Evolutionary conservation across 768 basidiomycete species (phyloP).

Genomic region (Kwoniella mangroviensis): DNA sequence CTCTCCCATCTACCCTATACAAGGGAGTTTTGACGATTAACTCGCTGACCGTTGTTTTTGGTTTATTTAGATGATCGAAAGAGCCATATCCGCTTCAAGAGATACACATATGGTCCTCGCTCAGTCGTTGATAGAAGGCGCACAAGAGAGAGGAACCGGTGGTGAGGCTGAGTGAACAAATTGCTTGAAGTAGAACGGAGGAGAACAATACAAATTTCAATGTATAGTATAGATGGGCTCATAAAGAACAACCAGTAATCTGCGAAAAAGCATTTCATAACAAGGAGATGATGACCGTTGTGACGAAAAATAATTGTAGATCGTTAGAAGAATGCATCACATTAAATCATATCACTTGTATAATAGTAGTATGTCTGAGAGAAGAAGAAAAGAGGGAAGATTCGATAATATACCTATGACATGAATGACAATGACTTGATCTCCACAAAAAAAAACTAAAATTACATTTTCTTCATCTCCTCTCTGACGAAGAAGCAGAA

Average conservation of each 20-base stretch:
- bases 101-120: constrained; percentile 40
- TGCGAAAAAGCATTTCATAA: too few relatives aligned
- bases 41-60: too few relatives aligned
- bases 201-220: too few relatives aligned
- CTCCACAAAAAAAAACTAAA: neutral
- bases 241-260: too few relatives aligned
- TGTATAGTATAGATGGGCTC: too few relatives aligned
- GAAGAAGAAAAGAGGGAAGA: neutral
- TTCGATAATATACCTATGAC: neutral
- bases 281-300: neutral
- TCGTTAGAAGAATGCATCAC: constrained; percentile 2
- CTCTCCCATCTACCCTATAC: neutral
- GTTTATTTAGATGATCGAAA: constrained; percentile 37
- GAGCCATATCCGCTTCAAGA: constrained; percentile 24
- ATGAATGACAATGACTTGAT: neutral
- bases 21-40: too few relatives aligned
- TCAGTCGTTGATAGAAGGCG: constrained; percentile 35
- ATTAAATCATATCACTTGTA: constrained; percentile 5
- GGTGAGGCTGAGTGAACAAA: neutral
- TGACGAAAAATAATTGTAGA: neutral
- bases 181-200: too few relatives aligned
- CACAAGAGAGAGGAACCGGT: constrained; percentile 16
- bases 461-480: neutral
- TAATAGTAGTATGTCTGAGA: neutral
- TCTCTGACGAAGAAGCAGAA: too few relatives aligned